Percentiles rank a stretch among this genome's conserved stretches.
Conservation (phyloP, 1,284 basidiomycete genomes). For the Rhodofomes roseus region DNA sequence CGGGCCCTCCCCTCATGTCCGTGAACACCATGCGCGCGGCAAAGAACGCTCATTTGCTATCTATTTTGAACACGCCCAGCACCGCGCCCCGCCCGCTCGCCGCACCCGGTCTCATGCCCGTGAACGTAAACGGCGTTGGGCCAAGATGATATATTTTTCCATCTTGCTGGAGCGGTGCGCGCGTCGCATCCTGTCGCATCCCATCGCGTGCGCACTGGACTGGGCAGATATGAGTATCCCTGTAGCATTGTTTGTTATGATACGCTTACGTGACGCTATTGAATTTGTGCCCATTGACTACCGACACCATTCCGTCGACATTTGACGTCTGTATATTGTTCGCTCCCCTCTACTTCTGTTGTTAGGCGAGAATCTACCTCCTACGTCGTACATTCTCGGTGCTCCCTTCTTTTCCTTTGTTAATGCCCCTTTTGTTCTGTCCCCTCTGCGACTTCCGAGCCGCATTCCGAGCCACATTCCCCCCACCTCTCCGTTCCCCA, state of each 20-base stretch:
- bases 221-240: constrained; percentile 5
- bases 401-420: constrained; percentile 5
- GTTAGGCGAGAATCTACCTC: not conserved
- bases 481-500: not conserved
- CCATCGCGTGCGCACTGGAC: constrained; percentile 4
- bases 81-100: constrained; percentile 19
- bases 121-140: constrained; percentile 18
- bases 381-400: not conserved
- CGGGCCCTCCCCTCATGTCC: constrained; percentile 3
- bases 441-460: not conserved
- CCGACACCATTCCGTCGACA: not conserved
- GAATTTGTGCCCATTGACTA: constrained; percentile 1
- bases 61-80: constrained; percentile 31
- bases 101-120: constrained; percentile 11
- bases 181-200: not conserved
- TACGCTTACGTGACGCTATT: constrained; percentile 3
- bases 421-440: constrained; percentile 9
- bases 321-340: not conserved
- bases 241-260: constrained; percentile 14
- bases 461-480: no score
- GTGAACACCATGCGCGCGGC: constrained; percentile 17
- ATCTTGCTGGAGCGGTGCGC: constrained; percentile 4
- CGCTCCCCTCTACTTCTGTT: not conserved
- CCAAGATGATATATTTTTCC: constrained; percentile 24
- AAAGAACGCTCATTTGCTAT: constrained; percentile 30